Evolutionary conservation across 495 filamentous ascomycete genomes (phyloP).

Genomic region (Chaetomium fimeti): DNA sequence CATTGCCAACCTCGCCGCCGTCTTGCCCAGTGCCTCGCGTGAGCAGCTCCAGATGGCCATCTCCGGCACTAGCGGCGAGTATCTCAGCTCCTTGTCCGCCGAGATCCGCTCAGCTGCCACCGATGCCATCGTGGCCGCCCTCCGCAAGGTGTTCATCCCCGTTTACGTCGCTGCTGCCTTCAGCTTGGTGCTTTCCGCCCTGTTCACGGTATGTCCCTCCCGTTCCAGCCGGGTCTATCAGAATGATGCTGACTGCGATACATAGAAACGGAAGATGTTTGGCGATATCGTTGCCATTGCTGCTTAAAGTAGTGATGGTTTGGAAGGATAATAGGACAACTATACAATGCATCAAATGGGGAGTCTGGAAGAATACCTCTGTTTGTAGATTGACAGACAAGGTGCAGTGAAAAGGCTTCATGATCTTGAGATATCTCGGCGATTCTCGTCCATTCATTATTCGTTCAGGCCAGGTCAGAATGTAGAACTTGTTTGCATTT

Average conservation of each 20-base stretch:
- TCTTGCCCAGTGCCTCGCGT: constrained; percentile 8
- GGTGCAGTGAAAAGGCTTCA: too few relatives aligned
- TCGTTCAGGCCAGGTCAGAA: too few relatives aligned
- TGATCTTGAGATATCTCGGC: too few relatives aligned
- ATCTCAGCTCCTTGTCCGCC: not conserved
- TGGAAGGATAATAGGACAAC: not conserved
- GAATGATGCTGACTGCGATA: not conserved
- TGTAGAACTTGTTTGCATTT: too few relatives aligned
- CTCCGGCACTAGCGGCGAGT: constrained; percentile 13
- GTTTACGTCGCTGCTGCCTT: constrained; percentile 17
- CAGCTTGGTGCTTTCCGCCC: constrained; percentile 10
- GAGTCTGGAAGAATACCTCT: too few relatives aligned
- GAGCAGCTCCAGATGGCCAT: constrained; percentile 18
- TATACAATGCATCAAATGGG: too few relatives aligned
- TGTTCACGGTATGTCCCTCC: constrained; percentile 15
- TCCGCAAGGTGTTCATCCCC: constrained; percentile 19
- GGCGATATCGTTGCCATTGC: constrained; percentile 12
- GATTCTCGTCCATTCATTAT: too few relatives aligned
- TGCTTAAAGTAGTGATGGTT: not conserved
- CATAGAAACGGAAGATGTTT: constrained; percentile 16
- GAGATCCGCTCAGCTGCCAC: constrained; percentile 6
- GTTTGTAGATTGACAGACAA: too few relatives aligned
- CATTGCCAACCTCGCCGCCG: not conserved
- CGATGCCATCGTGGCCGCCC: constrained; percentile 2
- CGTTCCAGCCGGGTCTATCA: not conserved